phyloP scores from a whole-genome alignment of 805 yeast genomes.

The Metahyphopichia silvanorum region DNA sequence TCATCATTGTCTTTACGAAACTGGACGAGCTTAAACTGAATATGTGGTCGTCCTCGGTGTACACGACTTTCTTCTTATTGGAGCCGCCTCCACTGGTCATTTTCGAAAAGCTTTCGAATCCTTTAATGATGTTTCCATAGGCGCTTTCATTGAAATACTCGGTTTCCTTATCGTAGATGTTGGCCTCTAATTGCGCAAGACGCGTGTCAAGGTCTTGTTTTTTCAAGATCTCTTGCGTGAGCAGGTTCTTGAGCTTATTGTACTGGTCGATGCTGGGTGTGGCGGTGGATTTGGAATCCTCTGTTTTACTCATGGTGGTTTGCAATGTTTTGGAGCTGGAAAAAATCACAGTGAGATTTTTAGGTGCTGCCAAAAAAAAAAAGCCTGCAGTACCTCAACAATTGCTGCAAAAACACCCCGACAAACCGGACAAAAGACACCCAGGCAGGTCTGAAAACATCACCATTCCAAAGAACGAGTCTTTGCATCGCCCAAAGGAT shows the following conservation, averaged over 20 bases:
- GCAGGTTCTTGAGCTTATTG: conserved; percentile 60
- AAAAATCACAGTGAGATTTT: no score
- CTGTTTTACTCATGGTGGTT: background rate
- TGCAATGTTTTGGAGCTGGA: no score
- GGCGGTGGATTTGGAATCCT: background rate
- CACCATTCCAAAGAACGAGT: no score
- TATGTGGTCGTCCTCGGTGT: conserved; percentile 74
- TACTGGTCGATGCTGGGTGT: conserved; percentile 44
- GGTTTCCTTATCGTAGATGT: conserved; percentile 73
- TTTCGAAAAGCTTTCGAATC: conserved; percentile 79
- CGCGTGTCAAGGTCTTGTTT: conserved; percentile 66
- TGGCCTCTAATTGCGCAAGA: conserved; percentile 66
- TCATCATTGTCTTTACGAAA: conserved; percentile 56
- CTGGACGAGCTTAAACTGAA: conserved; percentile 74
- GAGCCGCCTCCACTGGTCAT: conserved; percentile 26
- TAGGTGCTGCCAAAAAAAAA: no score
- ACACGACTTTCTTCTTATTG: conserved; percentile 47
- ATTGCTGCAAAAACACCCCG: no score
- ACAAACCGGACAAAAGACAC: no score
- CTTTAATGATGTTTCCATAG: conserved; percentile 83
- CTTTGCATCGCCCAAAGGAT: no score
- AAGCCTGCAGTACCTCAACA: no score
- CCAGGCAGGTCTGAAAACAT: no score
- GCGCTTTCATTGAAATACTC: conserved; percentile 70
- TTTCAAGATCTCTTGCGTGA: conserved; percentile 58